Conservation (phyloP, 2,329 filamentous ascomycete genomes). For the Pseudocercospora vitis region DNA sequence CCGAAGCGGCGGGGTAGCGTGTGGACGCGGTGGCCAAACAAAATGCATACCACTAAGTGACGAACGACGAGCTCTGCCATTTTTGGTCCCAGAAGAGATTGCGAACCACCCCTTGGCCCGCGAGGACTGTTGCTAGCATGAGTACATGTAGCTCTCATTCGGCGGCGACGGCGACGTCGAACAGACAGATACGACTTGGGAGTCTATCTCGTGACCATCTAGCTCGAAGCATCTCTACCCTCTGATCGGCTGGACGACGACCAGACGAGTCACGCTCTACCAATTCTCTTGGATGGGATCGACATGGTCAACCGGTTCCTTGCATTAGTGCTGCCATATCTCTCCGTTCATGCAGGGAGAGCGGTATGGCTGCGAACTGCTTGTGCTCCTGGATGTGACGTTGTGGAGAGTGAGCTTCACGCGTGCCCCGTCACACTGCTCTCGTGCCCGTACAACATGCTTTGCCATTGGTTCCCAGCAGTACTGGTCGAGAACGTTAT, state of each 20-base stretch:
- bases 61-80: no score
- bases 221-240: neutral
- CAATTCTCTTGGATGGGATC: neutral
- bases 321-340: neutral
- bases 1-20: no score
- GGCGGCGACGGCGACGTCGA: no score
- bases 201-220: neutral
- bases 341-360: neutral
- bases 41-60: no score
- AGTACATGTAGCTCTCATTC: no score
- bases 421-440: slow-evolving; percentile 15
- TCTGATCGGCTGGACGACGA: slow-evolving; percentile 15
- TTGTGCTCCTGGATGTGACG: neutral
- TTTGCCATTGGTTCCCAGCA: slow-evolving; percentile 2
- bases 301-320: slow-evolving; percentile 19
- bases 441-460: slow-evolving; percentile 6
- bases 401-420: neutral
- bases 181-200: neutral
- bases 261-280: neutral
- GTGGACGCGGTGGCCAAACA: no score
- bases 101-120: no score
- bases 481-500: slow-evolving; percentile 7
- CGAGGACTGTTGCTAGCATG: no score
- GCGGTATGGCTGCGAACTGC: neutral
- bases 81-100: no score